These are phyloP conservation scores for Lachancea lanzarotensis DNA, from an alignment of 805 yeast genomes.

Conservation along the genomic window DNA sequence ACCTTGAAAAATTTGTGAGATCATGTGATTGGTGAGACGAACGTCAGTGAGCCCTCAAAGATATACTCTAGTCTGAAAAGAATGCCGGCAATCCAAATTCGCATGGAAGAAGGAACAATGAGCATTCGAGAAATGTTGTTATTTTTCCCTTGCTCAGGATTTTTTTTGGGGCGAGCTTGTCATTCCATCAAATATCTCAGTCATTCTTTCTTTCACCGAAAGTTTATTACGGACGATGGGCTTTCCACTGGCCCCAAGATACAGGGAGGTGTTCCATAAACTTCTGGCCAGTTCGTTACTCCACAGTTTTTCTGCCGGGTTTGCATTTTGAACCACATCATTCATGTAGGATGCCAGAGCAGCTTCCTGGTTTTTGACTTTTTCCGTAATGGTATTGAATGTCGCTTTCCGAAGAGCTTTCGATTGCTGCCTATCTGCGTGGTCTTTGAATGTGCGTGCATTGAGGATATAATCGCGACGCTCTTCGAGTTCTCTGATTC, in stretches of 20 bases:
- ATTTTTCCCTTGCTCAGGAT: neutral
- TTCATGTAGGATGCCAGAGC: conserved; percentile 11
- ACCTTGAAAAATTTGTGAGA: neutral
- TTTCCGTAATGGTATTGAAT: conserved; percentile 17
- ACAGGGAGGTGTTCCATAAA: conserved; percentile 22
- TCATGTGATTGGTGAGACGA: neutral
- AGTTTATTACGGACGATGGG: conserved; percentile 25
- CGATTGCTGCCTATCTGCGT: conserved; percentile 16
- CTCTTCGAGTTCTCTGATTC: conserved; percentile 25
- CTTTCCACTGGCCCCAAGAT: conserved; percentile 21
- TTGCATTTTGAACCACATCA: conserved; percentile 21
- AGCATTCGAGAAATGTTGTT: too few species aligned
- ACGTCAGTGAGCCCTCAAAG: neutral
- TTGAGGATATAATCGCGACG: conserved; percentile 24
- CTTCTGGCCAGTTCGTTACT: conserved; percentile 21
- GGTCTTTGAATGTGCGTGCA: conserved; percentile 14
- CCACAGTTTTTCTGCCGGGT: conserved; percentile 24
- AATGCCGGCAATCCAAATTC: too few species aligned
- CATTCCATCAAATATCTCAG: conserved; percentile 14
- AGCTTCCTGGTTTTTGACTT: conserved; percentile 20
- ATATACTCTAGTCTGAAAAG: neutral
- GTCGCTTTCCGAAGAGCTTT: conserved; percentile 19
- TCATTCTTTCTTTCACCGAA: conserved; percentile 30
- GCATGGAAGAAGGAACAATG: too few species aligned
- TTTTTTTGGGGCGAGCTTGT: neutral